A percentile compares a stretch with the other conserved stretches of the same genome.
These are phyloP conservation scores for Hyaloscypha finlandica DNA, from an alignment of 495 filamentous ascomycete genomes.

Conservation along the genomic window DNA sequence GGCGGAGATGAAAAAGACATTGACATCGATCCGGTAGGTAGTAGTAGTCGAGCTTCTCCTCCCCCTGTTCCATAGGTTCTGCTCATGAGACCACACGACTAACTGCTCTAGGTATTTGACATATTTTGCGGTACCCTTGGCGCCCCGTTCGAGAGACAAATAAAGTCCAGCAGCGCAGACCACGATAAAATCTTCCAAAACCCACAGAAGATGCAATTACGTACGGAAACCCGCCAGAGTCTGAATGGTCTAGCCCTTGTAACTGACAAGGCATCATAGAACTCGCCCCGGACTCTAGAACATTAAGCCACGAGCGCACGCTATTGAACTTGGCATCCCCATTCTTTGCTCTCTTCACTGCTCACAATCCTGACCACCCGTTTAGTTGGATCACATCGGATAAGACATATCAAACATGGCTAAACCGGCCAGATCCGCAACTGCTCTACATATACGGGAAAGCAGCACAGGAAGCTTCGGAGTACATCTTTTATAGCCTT, in stretches of 20 bases:
- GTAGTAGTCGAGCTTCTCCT: no score
- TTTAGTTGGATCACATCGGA: constrained; percentile 6
- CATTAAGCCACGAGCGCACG: constrained; percentile 6
- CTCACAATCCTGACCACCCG: neutral
- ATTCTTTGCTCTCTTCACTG: neutral
- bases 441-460: constrained; percentile 7
- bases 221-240: neutral
- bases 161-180: constrained; percentile 13
- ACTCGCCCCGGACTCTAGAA: constrained; percentile 1
- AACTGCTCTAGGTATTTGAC: constrained; percentile 2
- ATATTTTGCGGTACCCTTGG: constrained; percentile 12
- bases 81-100: neutral
- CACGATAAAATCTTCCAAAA: constrained; percentile 11
- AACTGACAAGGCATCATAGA: neutral
- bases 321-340: constrained; percentile 4
- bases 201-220: constrained; percentile 4
- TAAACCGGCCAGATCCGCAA: neutral
- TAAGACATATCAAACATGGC: neutral
- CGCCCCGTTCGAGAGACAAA: constrained; percentile 23
- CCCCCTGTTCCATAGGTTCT: neutral
- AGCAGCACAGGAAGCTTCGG: neutral
- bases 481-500: constrained; percentile 10
- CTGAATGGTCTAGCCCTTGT: neutral
- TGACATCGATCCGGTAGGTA: neutral
- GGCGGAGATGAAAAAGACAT: constrained; percentile 5